Evolutionary conservation across 768 basidiomycete species (phyloP).

Genomic region (Rickenella mellea): DNA sequence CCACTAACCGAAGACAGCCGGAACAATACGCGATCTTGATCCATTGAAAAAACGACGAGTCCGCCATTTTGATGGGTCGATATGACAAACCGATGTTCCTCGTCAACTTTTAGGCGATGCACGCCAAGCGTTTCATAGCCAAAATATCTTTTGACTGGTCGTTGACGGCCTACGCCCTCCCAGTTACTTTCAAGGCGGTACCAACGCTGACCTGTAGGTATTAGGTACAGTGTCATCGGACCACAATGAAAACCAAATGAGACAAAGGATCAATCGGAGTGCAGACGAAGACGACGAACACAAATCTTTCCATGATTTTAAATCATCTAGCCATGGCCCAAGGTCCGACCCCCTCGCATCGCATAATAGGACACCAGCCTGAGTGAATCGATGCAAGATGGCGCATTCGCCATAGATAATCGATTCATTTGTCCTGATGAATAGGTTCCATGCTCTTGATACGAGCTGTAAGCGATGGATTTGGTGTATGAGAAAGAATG

Average conservation of each 20-base stretch:
- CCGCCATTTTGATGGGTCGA: slow-evolving; percentile 49
- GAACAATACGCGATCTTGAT: slow-evolving; percentile 47
- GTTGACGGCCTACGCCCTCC: not conserved
- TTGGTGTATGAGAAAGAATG: not conserved
- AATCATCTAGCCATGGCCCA: not conserved
- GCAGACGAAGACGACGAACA: too few relatives aligned
- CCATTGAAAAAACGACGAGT: slow-evolving; percentile 46
- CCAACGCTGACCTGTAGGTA: not conserved
- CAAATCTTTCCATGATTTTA: too few relatives aligned
- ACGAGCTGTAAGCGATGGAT: not conserved
- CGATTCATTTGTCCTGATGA: not conserved
- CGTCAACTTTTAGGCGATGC: slow-evolving; percentile 74
- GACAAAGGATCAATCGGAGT: too few relatives aligned
- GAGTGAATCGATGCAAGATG: not conserved
- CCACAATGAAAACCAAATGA: too few relatives aligned
- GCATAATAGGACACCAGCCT: not conserved
- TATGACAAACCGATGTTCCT: slow-evolving; percentile 47
- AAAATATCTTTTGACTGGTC: not conserved
- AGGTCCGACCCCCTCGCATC: not conserved
- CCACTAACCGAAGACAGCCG: slow-evolving; percentile 40
- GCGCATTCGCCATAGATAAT: not conserved
- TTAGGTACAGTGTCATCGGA: too few relatives aligned
- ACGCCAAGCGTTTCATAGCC: slow-evolving; percentile 27
- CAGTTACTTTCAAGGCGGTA: not conserved
- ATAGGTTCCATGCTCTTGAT: not conserved